phyloP scores from a whole-genome alignment of 495 filamentous ascomycete species.

The Xylaria cubensis region DNA sequence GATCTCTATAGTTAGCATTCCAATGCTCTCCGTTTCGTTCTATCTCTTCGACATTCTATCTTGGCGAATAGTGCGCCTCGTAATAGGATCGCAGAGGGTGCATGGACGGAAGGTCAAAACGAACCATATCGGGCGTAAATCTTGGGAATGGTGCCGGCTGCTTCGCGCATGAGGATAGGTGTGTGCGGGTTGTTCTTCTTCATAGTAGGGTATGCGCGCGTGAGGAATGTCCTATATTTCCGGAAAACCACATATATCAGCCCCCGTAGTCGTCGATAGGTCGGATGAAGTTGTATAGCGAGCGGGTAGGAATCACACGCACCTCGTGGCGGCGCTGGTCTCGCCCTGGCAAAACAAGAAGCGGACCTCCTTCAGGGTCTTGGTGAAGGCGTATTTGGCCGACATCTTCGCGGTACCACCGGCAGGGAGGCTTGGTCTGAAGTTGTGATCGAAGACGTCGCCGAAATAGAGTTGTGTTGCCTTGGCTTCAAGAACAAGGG shows the following conservation, averaged over 20 bases:
- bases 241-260: background rate
- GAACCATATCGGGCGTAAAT: constrained; percentile 94
- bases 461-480: constrained; percentile 17
- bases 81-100: background rate
- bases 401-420: constrained; percentile 68
- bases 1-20: constrained; percentile 1
- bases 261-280: background rate
- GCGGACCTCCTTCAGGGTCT: constrained; percentile 89
- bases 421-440: constrained; percentile 16
- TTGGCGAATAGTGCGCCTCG: background rate
- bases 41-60: background rate
- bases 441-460: constrained; percentile 18
- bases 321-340: constrained; percentile 86
- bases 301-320: constrained; percentile 34
- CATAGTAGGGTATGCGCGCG: constrained; percentile 94
- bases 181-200: constrained; percentile 97
- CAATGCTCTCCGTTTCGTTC: background rate
- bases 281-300: background rate
- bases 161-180: constrained; percentile 94
- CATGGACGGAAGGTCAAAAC: constrained; percentile 38
- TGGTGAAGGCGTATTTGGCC: constrained; percentile 87
- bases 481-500: constrained; percentile 1
- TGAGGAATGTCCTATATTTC: constrained; percentile 77
- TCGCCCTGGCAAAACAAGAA: constrained; percentile 96
- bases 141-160: constrained; percentile 76